Evolutionary conservation across 164 flowering plant species (phyloP), one percentile per base, ranked within the genome.

Genomic region (Vitis cinerea): DNA sequence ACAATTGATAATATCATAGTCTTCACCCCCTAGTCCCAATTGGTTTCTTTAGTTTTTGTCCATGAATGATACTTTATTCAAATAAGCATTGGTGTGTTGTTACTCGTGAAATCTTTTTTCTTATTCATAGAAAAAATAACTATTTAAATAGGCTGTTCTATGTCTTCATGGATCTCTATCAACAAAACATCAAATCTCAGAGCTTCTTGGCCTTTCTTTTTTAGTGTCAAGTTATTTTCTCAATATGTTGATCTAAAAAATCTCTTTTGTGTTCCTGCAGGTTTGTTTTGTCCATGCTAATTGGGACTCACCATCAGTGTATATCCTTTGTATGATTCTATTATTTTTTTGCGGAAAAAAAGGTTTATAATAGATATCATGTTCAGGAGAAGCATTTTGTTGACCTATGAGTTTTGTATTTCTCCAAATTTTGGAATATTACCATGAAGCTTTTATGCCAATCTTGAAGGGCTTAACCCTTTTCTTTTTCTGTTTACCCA

Each of bases 261-360:
- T 88, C 82, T 87, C 72, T 83, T 87, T 87, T 80, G 72, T 89
- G 82, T 87, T 82, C 84, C 75, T 89, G 96, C 93, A 93, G 98
- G 94, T 93, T 80, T 84, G 81, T 87, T 85, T 68, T 77, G 73
- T 76, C 77, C 79, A 86, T 59, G 84, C 82, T 88, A 85, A 85
- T 78, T 77, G 69, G 78, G 81, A 74, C 75, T 71, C 79, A 80
- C 67, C 75, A 13, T 74, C 70, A 83, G 87, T 90, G 76, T 23
- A 23, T 74, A 82, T 77, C 73, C 75, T 55, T 72, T 79, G 78
- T 74, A 67, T 75, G 71, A 72, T 71, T 71, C 66, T 71, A 63
- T 77, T 61, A 16, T 23, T 23, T 23, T 23, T 5, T 17, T 10
- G 15, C 27, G 0, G 1, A 0, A 47, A 23, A 27, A 52, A 55